Percentiles rank a stretch among this genome's conserved stretches.
These are phyloP conservation scores for Krasilnikovozyma curviuscula DNA, from an alignment of 768 basidiomycete species.

Conservation along the genomic window DNA sequence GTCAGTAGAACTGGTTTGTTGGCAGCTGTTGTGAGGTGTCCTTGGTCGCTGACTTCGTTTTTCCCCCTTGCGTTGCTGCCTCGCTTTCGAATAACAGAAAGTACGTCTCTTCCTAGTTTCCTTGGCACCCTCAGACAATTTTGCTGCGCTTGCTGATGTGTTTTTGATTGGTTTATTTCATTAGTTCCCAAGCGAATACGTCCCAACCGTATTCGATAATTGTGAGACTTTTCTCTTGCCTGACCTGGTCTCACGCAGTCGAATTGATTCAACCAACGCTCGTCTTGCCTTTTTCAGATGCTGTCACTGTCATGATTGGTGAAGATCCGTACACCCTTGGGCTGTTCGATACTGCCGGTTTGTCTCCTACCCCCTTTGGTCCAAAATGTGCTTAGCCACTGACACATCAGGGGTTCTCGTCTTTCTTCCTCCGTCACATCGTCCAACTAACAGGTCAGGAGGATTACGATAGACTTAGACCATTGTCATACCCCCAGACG, in stretches of 20 bases:
- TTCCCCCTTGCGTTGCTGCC: background rate
- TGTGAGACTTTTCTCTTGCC: conserved; percentile 18
- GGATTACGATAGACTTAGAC: conserved; percentile 98
- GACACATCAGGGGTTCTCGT: background rate
- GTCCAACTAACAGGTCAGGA: conserved; percentile 55
- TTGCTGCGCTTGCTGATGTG: conserved; percentile 30
- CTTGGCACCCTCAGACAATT: background rate
- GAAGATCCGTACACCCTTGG: conserved; percentile 98
- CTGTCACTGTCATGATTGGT: conserved; percentile 99
- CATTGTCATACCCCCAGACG: conserved; percentile 97
- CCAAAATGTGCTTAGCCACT: background rate
- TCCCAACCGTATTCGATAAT: conserved; percentile 23
- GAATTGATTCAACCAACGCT: background rate
- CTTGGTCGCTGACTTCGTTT: background rate
- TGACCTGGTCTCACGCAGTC: conserved; percentile 8
- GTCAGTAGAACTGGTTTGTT: too few species aligned
- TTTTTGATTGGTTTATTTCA: conserved; percentile 18
- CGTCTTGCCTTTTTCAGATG: conserved; percentile 25
- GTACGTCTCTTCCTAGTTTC: background rate
- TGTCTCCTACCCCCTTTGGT: conserved; percentile 23
- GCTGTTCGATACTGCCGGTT: conserved; percentile 94
- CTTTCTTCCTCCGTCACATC: too few species aligned
- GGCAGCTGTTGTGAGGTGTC: background rate
- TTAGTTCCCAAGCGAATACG: conserved; percentile 78
- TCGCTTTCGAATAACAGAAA: conserved; percentile 3